A percentile compares a stretch with the other conserved stretches of the same genome.
These are phyloP conservation scores for Amaranthus tricolor DNA, from an alignment of 179 eudicot genomes.

Conservation along the genomic window DNA sequence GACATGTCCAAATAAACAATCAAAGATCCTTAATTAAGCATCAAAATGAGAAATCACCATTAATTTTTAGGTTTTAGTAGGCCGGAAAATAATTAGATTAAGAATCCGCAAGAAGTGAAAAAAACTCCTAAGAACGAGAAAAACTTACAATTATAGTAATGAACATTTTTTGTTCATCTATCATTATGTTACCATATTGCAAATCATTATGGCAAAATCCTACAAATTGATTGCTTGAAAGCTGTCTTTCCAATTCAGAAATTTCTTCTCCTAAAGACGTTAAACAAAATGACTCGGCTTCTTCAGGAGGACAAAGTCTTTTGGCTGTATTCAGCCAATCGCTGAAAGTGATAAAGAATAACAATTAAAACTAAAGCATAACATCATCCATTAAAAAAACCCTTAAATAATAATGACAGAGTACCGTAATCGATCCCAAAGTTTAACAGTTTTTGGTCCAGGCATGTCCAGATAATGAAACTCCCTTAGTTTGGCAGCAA, in stretches of 20 bases:
- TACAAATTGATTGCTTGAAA: constrained; percentile 36
- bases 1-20: no score
- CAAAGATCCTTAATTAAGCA: background rate
- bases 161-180: constrained; percentile 64
- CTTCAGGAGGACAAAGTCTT: constrained; percentile 31
- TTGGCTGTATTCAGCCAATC: constrained; percentile 39
- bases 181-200: constrained; percentile 92
- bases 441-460: constrained; percentile 55
- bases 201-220: constrained; percentile 94
- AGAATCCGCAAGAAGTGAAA: background rate
- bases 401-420: background rate
- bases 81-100: background rate
- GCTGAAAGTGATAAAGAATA: constrained; percentile 28
- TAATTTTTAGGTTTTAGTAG: background rate
- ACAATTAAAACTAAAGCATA: background rate
- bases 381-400: background rate
- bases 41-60: background rate
- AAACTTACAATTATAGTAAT: constrained; percentile 78
- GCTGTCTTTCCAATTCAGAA: constrained; percentile 46
- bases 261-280: constrained; percentile 41
- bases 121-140: background rate
- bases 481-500: constrained; percentile 86
- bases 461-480: constrained; percentile 85
- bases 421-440: constrained; percentile 86
- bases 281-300: constrained; percentile 32